Base-by-base conservation (phyloP, 2,329 filamentous ascomycete species). In the Sordariomycetes sp. region DNA sequence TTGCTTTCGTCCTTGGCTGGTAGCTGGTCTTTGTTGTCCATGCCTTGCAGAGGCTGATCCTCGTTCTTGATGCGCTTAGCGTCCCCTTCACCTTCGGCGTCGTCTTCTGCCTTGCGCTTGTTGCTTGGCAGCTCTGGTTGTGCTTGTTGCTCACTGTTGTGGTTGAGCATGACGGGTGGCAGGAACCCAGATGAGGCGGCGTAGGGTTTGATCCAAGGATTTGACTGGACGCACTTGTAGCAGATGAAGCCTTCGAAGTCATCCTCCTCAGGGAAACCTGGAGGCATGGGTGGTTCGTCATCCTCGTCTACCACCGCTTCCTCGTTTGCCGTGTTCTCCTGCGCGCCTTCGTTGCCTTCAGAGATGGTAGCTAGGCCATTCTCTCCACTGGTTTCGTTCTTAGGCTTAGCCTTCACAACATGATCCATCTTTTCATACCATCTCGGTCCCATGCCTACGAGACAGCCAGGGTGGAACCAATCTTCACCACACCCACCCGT, bases 391-490 rank as follows among this genome's bases (percentile, higher is more conserved):
- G 18, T 30, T 4, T 38, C 30, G n/a, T 24, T 15, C 21, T 21
- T 40, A 8, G 45, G 37, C 32, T 59, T 59, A 12, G 42, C 28
- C 30, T 61, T 59, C n/a, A 48, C 34, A 37, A 45, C 55, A 43
- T 55, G n/a, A n/a, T n/a, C 51, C 56, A 58, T 64, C 48, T 61
- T 68, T 50, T 81, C 77, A 42, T 68, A 77, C 77, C 83, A 88
- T 39, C 77, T 72, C 9, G 86, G 74, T 1, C 81, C 78, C 45
- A 93, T 62, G 6, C 88, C 88, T 32, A 94, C 76, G 7, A 96
- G 64, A 52, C 90, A 96, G 41, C 92, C 87, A 1, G 90, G 86
- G 61, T 96, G 90, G 71, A 86, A 96, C 90, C 90, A 96, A 52
- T 96, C 90, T 61, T 96, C 90, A 10, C 90, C 90, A 58, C 90